Conservation (phyloP, 78 protist species). For the Chrysochromulina parva region DNA sequence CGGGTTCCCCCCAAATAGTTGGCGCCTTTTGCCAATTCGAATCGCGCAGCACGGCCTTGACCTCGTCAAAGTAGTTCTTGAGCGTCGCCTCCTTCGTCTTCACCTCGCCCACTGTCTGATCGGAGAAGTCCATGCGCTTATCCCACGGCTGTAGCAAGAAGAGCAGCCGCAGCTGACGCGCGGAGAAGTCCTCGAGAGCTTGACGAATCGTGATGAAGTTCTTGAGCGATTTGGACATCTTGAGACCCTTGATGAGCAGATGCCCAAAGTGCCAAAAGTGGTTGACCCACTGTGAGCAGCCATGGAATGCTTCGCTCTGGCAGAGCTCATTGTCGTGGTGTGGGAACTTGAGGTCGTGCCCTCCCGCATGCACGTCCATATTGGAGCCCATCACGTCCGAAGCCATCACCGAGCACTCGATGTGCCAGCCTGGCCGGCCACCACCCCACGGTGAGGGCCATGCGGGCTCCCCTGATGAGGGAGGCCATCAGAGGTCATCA, state of each 20-base stretch:
- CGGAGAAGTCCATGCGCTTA: conserved; percentile 9
- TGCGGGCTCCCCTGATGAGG: too few species aligned
- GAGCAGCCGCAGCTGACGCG: conserved; percentile 43
- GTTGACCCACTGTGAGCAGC: conserved; percentile 38
- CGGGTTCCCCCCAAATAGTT: not conserved
- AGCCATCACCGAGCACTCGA: conserved; percentile 99
- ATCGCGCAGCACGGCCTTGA: conserved; percentile 52
- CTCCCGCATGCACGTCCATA: conserved; percentile 95
- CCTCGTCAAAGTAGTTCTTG: conserved; percentile 86
- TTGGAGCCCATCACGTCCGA: not conserved
- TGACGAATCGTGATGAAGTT: conserved; percentile 96
- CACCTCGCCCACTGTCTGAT: conserved; percentile 75
- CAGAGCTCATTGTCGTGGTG: conserved; percentile 99
- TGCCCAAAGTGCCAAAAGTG: conserved; percentile 72
- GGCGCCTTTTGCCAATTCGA: not conserved
- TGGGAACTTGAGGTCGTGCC: conserved; percentile 96
- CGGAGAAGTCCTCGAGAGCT: conserved; percentile 39
- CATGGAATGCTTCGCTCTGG: conserved; percentile 33
- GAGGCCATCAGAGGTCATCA: too few species aligned
- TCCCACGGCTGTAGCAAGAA: conserved; percentile 20
- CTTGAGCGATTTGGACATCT: conserved; percentile 97
- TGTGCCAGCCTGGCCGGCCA: conserved; percentile 99
- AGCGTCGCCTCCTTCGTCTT: conserved; percentile 62
- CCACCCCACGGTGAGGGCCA: conserved; percentile 93
- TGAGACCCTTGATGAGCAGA: conserved; percentile 84